Percentiles rank a stretch among this genome's conserved stretches.
These are phyloP conservation scores for Xylaria grammica DNA, from an alignment of 495 filamentous ascomycete species.

Conservation along the genomic window DNA sequence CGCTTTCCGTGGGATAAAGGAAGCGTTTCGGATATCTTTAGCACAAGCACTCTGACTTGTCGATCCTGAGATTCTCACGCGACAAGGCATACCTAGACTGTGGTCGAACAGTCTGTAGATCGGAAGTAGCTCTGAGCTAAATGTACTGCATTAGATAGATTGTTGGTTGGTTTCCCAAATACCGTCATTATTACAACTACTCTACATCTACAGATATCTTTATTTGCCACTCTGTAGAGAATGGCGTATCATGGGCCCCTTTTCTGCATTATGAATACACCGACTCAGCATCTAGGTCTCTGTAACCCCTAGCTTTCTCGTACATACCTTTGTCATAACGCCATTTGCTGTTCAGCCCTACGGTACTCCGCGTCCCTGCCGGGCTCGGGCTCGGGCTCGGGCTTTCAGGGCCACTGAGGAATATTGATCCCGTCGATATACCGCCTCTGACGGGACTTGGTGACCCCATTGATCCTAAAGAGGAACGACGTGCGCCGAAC, in stretches of 20 bases:
- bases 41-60: too few relatives aligned
- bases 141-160: too few relatives aligned
- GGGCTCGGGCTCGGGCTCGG: slow-evolving; percentile 73
- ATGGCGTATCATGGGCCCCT: not conserved
- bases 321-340: slow-evolving; percentile 67
- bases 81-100: too few relatives aligned
- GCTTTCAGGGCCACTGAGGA: slow-evolving; percentile 42
- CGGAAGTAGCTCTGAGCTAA: too few relatives aligned
- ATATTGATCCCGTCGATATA: slow-evolving; percentile 51
- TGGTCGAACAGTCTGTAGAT: too few relatives aligned
- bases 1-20: too few relatives aligned
- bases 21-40: too few relatives aligned
- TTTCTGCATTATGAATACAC: slow-evolving; percentile 31
- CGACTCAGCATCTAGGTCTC: slow-evolving; percentile 49
- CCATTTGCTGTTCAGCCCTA: slow-evolving; percentile 88
- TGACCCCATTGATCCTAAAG: slow-evolving; percentile 71
- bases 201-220: not conserved
- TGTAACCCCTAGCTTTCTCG: slow-evolving; percentile 50
- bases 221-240: not conserved
- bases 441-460: slow-evolving; percentile 54
- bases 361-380: slow-evolving; percentile 68
- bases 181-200: not conserved
- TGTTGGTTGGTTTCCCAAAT: too few relatives aligned
- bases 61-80: too few relatives aligned
- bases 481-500: slow-evolving; percentile 62